A percentile compares a stretch with the other conserved stretches of the same genome.
These are phyloP conservation scores for Aleurites moluccanus DNA, from an alignment of 441 rosid species.

Conservation along the genomic window DNA sequence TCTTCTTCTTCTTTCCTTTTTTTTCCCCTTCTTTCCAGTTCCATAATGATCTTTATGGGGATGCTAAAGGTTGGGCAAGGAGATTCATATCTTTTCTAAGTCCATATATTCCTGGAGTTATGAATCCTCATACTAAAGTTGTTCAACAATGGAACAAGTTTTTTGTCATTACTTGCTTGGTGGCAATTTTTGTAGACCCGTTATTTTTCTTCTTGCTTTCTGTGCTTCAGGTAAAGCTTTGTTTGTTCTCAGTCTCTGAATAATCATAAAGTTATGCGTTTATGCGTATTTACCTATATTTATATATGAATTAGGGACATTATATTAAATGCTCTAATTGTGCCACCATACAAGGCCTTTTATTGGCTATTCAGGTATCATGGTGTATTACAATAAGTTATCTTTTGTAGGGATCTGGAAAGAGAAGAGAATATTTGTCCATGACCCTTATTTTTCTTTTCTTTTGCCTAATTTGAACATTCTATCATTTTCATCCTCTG, in stretches of 20 bases:
- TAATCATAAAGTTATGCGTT: neutral
- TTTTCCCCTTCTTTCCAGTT: conserved; percentile 43
- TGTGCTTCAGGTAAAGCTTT: conserved; percentile 45
- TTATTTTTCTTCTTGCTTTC: conserved; percentile 73
- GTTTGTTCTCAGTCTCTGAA: neutral
- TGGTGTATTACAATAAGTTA: neutral
- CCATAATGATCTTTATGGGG: conserved; percentile 65
- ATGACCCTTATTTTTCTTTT: neutral
- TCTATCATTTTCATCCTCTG: neutral
- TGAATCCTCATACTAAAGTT: conserved; percentile 76
- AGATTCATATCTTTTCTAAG: conserved; percentile 40
- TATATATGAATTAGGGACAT: neutral
- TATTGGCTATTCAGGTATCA: neutral
- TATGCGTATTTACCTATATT: neutral
- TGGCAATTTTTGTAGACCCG: conserved; percentile 82
- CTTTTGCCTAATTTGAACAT: neutral
- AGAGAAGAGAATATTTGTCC: neutral
- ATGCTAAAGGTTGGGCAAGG: conserved; percentile 85
- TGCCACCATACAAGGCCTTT: neutral
- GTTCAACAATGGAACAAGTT: conserved; percentile 73
- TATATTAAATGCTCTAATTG: neutral
- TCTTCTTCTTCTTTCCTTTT: conserved; percentile 19
- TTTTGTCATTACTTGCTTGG: conserved; percentile 66
- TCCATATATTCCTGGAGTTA: conserved; percentile 56
- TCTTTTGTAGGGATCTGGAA: neutral